These are phyloP conservation scores for Triglochin maritima DNA, from an alignment of 106 monocot species.

Conservation along the genomic window DNA sequence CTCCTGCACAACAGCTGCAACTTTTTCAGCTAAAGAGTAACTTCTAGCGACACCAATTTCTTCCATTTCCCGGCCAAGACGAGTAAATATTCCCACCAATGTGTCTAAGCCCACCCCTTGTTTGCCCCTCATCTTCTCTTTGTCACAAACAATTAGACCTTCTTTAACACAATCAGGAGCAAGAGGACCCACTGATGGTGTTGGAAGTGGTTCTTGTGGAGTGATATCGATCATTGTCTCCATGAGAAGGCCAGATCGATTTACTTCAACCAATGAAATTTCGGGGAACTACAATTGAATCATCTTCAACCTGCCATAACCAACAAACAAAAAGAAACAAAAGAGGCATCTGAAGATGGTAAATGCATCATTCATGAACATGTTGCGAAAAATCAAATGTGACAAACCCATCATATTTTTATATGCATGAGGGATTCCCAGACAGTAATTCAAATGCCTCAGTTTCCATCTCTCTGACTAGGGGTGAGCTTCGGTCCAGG, in stretches of 20 bases:
- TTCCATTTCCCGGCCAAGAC: conserved; percentile 86
- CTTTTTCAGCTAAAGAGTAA: conserved; percentile 80
- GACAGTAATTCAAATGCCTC: too few relatives aligned
- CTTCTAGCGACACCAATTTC: conserved; percentile 63
- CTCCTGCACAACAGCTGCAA: conserved; percentile 62
- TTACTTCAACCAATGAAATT: conserved; percentile 93
- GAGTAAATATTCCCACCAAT: conserved; percentile 86
- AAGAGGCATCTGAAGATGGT: background rate
- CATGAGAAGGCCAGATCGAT: conserved; percentile 98
- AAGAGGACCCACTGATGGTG: conserved; percentile 59
- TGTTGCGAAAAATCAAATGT: too few relatives aligned
- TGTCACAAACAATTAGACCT: conserved; percentile 86
- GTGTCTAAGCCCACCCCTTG: conserved; percentile 94
- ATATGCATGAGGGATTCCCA: too few relatives aligned
- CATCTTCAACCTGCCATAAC: conserved; percentile 70
- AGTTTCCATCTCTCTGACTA: too few relatives aligned
- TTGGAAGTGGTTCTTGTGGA: conserved; percentile 82
- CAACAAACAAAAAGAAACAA: background rate
- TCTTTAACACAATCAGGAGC: conserved; percentile 59
- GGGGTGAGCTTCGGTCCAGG: too few relatives aligned
- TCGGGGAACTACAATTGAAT: conserved; percentile 73
- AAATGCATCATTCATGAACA: too few relatives aligned
- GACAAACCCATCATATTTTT: too few relatives aligned
- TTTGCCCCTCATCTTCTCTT: conserved; percentile 59
- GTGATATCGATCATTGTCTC: conserved; percentile 92